These are phyloP conservation scores for Neurospora sp. DNA, from an alignment of 495 filamentous ascomycete species.

Conservation along the genomic window DNA sequence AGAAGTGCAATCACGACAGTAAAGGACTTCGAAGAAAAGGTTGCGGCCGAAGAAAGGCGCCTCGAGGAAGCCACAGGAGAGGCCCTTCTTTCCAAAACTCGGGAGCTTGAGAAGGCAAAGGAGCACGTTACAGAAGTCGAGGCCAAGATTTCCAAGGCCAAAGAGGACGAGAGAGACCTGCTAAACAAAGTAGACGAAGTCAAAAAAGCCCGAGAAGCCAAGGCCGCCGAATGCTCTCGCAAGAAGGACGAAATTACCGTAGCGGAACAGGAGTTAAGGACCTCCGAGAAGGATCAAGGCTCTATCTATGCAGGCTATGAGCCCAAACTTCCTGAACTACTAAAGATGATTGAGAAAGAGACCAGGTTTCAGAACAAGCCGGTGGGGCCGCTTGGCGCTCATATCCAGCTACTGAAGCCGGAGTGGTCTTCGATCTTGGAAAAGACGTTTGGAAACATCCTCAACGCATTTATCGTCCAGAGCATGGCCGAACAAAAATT, in stretches of 20 bases:
- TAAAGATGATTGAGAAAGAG: constrained; percentile 59
- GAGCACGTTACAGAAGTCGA: constrained; percentile 34
- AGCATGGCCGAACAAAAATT: constrained; percentile 57
- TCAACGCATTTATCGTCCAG: constrained; percentile 73
- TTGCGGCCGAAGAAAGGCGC: constrained; percentile 31
- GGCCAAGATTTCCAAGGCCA: constrained; percentile 26
- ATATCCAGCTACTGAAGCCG: constrained; percentile 64
- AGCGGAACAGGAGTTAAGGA: constrained; percentile 27
- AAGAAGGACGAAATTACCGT: constrained; percentile 42
- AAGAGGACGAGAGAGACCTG: constrained; percentile 19
- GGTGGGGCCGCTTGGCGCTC: constrained; percentile 71
- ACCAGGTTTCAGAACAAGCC: constrained; percentile 56
- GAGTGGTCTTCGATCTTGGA: constrained; percentile 83
- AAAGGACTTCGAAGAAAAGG: constrained; percentile 26
- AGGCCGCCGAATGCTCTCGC: constrained; percentile 24
- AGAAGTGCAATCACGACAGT: constrained; percentile 24
- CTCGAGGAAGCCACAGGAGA: constrained; percentile 48
- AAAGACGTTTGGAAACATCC: constrained; percentile 48
- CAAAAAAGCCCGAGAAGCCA: constrained; percentile 32
- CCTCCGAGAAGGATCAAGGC: constrained; percentile 21
- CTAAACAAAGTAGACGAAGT: constrained; percentile 22
- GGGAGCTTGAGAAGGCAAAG: constrained; percentile 41
- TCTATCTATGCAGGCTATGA: constrained; percentile 45
- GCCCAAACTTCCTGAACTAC: constrained; percentile 48
- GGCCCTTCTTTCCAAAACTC: constrained; percentile 23